These are phyloP conservation scores for Yarrowia osloensis DNA, from an alignment of 805 yeast genomes.

Conservation along the genomic window DNA sequence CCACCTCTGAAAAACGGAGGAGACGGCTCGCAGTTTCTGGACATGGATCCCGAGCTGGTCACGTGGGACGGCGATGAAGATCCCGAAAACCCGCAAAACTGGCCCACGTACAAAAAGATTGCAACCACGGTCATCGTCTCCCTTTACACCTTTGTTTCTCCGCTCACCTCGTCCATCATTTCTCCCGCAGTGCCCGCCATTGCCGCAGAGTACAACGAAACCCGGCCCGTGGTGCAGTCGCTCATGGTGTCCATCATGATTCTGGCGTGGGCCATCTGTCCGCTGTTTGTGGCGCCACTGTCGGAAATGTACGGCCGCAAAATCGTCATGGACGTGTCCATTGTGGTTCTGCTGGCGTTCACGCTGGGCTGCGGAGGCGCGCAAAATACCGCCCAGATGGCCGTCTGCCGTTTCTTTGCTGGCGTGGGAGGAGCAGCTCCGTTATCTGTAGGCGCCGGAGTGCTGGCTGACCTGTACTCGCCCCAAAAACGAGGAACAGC, in stretches of 20 bases:
- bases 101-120: slow-evolving; percentile 51
- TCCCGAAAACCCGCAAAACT: slow-evolving; percentile 64
- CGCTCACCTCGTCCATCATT: slow-evolving; percentile 62
- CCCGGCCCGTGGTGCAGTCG: slow-evolving; percentile 49
- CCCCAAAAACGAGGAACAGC: slow-evolving; percentile 56
- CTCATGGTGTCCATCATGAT: slow-evolving; percentile 64
- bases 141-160: slow-evolving; percentile 58
- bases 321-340: slow-evolving; percentile 54
- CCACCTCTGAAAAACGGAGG: slow-evolving; percentile 34
- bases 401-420: slow-evolving; percentile 61
- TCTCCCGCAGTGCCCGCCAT: slow-evolving; percentile 62
- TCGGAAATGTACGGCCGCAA: slow-evolving; percentile 68
- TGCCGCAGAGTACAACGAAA: slow-evolving; percentile 48
- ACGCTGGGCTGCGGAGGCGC: slow-evolving; percentile 63
- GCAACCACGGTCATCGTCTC: slow-evolving; percentile 52
- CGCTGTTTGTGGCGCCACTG: slow-evolving; percentile 65
- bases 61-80: slow-evolving; percentile 69
- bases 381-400: slow-evolving; percentile 55
- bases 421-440: slow-evolving; percentile 73
- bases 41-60: slow-evolving; percentile 64
- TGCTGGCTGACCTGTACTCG: slow-evolving; percentile 60
- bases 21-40: slow-evolving; percentile 57
- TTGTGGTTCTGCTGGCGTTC: slow-evolving; percentile 48
- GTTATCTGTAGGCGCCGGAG: slow-evolving; percentile 68
- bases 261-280: slow-evolving; percentile 71